Evolutionary conservation across 129 eudicot genomes (phyloP), one percentile per base, ranked within the genome.

Genomic region (Apium graveolens): DNA sequence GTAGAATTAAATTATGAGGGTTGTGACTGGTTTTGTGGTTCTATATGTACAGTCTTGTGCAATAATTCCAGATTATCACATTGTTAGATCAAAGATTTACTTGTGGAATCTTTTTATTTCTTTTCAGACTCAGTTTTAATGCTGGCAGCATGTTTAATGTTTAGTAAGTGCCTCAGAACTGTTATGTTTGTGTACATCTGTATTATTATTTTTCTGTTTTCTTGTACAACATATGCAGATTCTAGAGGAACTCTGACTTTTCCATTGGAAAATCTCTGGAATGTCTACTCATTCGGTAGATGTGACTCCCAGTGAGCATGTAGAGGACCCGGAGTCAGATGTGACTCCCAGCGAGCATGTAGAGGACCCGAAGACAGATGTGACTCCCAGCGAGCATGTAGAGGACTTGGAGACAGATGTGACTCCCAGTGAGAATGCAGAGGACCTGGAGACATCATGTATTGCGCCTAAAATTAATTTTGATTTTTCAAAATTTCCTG

Each of bases 401-500:
- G 85, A 66, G 53, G 81, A 85, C 20, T 70, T 46, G 2, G 41
- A 38, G 41, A 38, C 41, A 69, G 90, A 93, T 78, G 83, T 81
- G 71, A 35, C 80, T 34, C 80, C 85, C 76, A 86, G 80, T 60
- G 93, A 83, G 78, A 26, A 44, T 72, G 78, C 77, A 21, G 85
- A 66, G 53, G 81, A 85, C 20, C 70, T 46, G 3, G 92, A 85
- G 34, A 78, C 79, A 55, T 72, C 87, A 57, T 78, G 53, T 77
- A 85, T 51, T 24, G 77, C 74, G 41, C 84, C 77, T 41, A 86
- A 84, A 76, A 78, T 83, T 29, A 92, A 89, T 42, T 80, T 53
- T 39, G 97, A 89, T 81, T 85, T 94, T 71, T 92, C 91, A 35
- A 94, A 84, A 81, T 81, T 94, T 16, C 78, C 83, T 9, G 83